A percentile compares a stretch with the other conserved stretches of the same genome.
phyloP scores from a whole-genome alignment of 1,284 basidiomycete species.

The Ceratobasidium sp. region DNA sequence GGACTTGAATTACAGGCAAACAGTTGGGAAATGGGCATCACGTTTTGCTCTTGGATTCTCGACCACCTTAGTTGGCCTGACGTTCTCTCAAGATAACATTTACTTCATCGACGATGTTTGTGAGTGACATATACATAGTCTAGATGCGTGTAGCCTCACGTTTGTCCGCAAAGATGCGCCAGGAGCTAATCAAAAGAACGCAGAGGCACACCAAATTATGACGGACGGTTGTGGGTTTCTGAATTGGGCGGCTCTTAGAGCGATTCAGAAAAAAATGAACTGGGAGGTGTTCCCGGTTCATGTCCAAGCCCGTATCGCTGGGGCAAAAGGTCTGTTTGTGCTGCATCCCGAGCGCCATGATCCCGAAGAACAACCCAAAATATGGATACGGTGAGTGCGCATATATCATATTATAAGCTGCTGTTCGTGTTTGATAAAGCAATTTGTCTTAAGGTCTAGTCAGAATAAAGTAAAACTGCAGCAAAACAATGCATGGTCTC shows the following conservation, averaged over 20 bases:
- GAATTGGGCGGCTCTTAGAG: slow-evolving; percentile 32
- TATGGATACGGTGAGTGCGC: slow-evolving; percentile 42
- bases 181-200: background rate
- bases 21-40: slow-evolving; percentile 43
- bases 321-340: slow-evolving; percentile 46
- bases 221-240: slow-evolving; percentile 46
- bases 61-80: slow-evolving; percentile 13
- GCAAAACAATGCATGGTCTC: slow-evolving; percentile 24
- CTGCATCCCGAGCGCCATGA: slow-evolving; percentile 20
- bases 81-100: slow-evolving; percentile 35
- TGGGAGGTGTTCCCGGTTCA: slow-evolving; percentile 29
- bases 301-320: slow-evolving; percentile 45
- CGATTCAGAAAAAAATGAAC: slow-evolving; percentile 30
- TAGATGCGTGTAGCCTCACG: background rate
- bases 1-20: slow-evolving; percentile 11
- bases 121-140: slow-evolving; percentile 16
- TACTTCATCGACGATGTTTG: slow-evolving; percentile 39
- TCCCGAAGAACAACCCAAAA: slow-evolving; percentile 2
- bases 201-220: slow-evolving; percentile 29
- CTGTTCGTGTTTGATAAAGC: background rate
- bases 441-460: slow-evolving; percentile 7
- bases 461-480: slow-evolving; percentile 46
- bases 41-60: slow-evolving; percentile 46
- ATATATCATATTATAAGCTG: background rate
- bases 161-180: slow-evolving; percentile 7